Base-by-base conservation (phyloP, 768 basidiomycete genomes). In the Termitomyces sp. region DNA sequence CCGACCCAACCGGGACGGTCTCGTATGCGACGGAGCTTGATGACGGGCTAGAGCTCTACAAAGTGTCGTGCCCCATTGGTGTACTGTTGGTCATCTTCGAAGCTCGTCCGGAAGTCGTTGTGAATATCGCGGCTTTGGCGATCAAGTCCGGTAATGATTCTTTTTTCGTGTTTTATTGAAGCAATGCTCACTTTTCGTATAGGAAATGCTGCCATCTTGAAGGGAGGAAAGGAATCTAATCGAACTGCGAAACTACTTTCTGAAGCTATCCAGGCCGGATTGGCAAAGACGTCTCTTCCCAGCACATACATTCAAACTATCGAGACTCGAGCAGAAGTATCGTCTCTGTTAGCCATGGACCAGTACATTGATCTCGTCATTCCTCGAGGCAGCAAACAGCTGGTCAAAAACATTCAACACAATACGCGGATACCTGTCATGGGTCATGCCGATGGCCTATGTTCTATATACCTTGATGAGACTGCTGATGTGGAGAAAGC, bases 381-480 rank as follows among this genome's bases (percentile, higher is more conserved):
- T 69, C 97, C 97, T 1, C 80, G 97, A 54, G 97, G 97, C 6
- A 95, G 95, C 67, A 96, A 96, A 64, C 83, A 81, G 61, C 85
- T 99, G 13, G 97, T 98, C 27, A 80, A 76, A 64, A 89, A 78
- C 70, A 97, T 99, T 58, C 93, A 98, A 70, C 89, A 90, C 57
- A 84, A 78, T 62, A 97, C 96, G 0, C 81, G 89, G 58, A 98
- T 99, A 59, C 89, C 97, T 2, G 97, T 99, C 44, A 98, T 99
- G 95, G 97, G 97, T 1, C 97, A 99, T 68, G 95, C 97, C 7
- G 97, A 99, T 71, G 97, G 97, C 1, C 75, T 98, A 9, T 99
- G 97, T 71, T 83, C 86, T 20, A 85, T 97, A 5, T 98, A 88
- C 70, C 74, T 99, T 5, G 96, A 99, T 71, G 87, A 90, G 64